Evolutionary conservation across 495 filamentous ascomycete genomes (phyloP), one percentile per base, ranked within the genome.

Genomic region (Talaromyces stipitatus): DNA sequence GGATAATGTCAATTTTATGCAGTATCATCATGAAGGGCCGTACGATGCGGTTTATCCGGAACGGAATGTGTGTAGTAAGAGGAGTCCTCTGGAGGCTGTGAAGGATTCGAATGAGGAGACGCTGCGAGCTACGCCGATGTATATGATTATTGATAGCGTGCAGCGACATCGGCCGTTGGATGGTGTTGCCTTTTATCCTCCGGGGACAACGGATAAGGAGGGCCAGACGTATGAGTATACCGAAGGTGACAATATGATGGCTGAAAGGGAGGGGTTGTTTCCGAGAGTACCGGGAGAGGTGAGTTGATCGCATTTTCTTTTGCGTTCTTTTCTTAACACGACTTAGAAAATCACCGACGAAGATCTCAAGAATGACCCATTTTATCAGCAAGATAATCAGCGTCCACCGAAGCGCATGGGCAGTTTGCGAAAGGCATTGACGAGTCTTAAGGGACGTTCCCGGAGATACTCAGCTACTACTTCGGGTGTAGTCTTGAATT

Each of bases 21-120:
- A 75, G 2, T 97, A 95, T 64, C 94, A 98, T 66, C 94, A 98
- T 61, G 89, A 88, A 56, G 94, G 94, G 0, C 94, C 94, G 0
- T 98, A 89, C 61, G 94, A 98, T 67, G 90, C 94, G 0, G 86
- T 88, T 3, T 77, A 88, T 46, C 70, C 84, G 5, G 80, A 89
- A 24, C 75, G 88, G 20, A 96, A 96, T 68, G 71, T 67, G n/a
- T 69, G 82, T 62, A 76, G 69, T 63, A 72, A 78, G 53, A 76
- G 62, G 65, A 89, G 73, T 46, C 94, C 94, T 0, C 68, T 97
- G 12, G 90, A 88, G 29, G 95, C 94, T 5, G 79, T 96, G 4
- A 73, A 71, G 54, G 75, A 81, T 10, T 84, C 84, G 14, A 97
- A 94, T 69, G 73, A 78, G 14, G 87, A 91, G 65, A 88, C 91